Percentiles rank a stretch among this genome's conserved stretches.
Evolutionary conservation across 179 eudicot species (phyloP).

Genomic region (Corrigiola litoralis): DNA sequence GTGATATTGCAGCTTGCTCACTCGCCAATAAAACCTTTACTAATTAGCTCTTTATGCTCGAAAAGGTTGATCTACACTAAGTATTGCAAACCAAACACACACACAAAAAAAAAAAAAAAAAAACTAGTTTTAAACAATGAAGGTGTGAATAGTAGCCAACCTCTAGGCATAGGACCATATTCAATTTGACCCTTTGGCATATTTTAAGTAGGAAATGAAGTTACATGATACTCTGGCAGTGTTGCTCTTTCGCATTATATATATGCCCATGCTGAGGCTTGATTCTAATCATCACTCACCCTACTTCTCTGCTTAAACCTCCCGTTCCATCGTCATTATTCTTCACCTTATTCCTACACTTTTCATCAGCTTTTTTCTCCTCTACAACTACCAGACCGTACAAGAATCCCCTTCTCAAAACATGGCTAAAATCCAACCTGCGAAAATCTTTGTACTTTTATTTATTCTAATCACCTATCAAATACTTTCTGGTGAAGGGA

Average conservation of each 20-base stretch:
- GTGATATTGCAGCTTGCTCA: not conserved
- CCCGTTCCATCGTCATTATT: not conserved
- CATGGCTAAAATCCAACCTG: conserved; percentile 17
- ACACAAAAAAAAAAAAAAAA: not conserved
- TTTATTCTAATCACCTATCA: conserved; percentile 10
- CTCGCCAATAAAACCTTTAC: not conserved
- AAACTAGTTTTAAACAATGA: too few relatives aligned
- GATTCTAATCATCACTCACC: conserved; percentile 12
- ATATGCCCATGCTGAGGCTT: conserved; percentile 19
- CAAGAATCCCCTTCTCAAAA: not conserved
- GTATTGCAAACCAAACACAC: not conserved
- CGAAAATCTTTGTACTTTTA: not conserved
- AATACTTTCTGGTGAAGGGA: conserved; percentile 21
- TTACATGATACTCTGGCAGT: too few relatives aligned
- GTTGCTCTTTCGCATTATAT: conserved; percentile 4
- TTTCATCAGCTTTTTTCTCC: not conserved
- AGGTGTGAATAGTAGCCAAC: too few relatives aligned
- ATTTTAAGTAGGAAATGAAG: not conserved
- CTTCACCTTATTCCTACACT: not conserved
- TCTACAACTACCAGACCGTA: not conserved
- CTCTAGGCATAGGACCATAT: not conserved
- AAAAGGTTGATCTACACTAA: not conserved
- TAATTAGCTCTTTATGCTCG: not conserved
- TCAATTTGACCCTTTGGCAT: conserved; percentile 3
- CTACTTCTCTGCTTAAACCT: not conserved